Evolutionary conservation across 2,329 filamentous ascomycete species (phyloP).

Genomic region (Coniochaeta sp.): DNA sequence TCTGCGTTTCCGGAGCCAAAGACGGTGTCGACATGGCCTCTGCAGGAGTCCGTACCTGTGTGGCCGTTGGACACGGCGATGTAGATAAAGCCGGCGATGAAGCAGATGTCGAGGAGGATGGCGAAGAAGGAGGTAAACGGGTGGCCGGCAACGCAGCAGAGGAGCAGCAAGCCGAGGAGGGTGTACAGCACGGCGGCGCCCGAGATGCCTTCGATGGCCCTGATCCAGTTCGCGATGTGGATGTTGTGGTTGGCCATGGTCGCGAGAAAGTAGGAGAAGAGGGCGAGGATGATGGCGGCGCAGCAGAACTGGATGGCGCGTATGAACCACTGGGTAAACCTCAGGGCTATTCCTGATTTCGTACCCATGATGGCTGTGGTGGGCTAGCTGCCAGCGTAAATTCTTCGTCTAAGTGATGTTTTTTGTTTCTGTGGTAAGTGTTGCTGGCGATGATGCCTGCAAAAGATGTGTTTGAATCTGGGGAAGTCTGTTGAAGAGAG

Average conservation of each 20-base stretch:
- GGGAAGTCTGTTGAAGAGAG: no score
- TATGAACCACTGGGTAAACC: conserved; percentile 46
- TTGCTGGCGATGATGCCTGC: no score
- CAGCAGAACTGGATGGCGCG: conserved; percentile 56
- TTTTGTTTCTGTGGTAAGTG: no score
- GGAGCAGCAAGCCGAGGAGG: conserved; percentile 52
- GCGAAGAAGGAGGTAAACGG: conserved; percentile 55
- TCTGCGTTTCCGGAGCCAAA: conserved; percentile 47
- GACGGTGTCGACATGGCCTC: conserved; percentile 45
- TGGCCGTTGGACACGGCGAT: conserved; percentile 53
- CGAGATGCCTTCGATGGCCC: conserved; percentile 56
- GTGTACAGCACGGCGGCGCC: conserved; percentile 57
- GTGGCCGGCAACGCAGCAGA: conserved; percentile 59
- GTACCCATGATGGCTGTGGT: conserved; percentile 36
- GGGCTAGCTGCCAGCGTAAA: not conserved
- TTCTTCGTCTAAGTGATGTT: no score
- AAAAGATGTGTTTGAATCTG: no score
- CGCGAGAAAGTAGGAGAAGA: conserved; percentile 62
- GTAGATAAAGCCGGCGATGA: conserved; percentile 57
- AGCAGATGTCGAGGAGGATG: conserved; percentile 55
- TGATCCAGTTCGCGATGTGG: conserved; percentile 45
- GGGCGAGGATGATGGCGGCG: conserved; percentile 54
- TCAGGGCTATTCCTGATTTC: conserved; percentile 45
- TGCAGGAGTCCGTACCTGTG: conserved; percentile 48
- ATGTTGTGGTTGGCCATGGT: conserved; percentile 48